Percentiles rank a stretch among this genome's conserved stretches.
Conservation (phyloP, 257 asterid species). For the Solanum arcanum region DNA sequence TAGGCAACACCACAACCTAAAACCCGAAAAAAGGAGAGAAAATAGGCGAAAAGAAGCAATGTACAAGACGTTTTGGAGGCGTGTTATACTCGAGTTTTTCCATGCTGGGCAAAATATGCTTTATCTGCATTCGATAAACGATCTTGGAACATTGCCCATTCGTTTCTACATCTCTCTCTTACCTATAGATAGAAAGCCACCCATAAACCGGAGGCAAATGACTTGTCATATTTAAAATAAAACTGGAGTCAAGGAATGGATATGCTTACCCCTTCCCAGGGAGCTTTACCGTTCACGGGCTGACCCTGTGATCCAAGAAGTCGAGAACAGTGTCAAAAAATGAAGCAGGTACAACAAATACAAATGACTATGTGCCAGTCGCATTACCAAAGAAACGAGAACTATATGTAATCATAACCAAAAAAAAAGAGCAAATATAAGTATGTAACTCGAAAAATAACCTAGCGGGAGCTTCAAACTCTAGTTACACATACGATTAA, state of each 20-base stretch:
- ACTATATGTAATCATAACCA: neutral
- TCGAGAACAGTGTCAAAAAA: neutral
- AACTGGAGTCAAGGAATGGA: neutral
- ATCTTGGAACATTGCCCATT: conserved; percentile 95
- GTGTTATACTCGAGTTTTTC: conserved; percentile 8
- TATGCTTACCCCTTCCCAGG: conserved; percentile 90
- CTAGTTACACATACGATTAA: neutral
- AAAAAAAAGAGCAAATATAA: neutral
- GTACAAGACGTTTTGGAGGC: neutral
- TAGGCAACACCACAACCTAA: neutral
- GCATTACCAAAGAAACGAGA: neutral
- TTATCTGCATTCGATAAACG: conserved; percentile 87
- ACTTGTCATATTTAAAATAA: neutral
- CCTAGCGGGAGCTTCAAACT: neutral
- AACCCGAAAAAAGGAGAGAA: neutral
- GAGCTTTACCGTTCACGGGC: conserved; percentile 69
- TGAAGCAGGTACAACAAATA: neutral
- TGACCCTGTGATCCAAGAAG: conserved; percentile 49
- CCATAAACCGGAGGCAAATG: neutral
- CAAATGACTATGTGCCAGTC: neutral
- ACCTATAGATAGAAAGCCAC: conserved; percentile 31
- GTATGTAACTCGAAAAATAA: neutral
- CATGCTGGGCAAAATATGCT: conserved; percentile 48
- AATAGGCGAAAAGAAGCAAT: neutral
- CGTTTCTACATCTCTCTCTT: conserved; percentile 83